Base-by-base conservation (phyloP, 345 rosid species). In the Populus alba region DNA sequence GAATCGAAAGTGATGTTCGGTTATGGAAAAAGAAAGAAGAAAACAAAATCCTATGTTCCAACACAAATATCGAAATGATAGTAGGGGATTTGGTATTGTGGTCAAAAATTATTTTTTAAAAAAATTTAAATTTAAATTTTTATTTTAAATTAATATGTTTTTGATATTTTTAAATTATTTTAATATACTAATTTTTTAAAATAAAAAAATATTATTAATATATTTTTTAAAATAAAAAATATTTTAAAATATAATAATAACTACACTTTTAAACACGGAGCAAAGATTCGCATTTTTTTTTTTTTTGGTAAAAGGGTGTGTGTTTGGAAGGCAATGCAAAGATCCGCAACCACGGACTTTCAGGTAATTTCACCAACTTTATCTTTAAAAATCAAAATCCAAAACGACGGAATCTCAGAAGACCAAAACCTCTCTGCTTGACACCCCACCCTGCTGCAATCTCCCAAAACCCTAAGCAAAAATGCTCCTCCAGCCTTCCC, bases 401-500 rank as follows among this genome's bases (percentile, higher is more conserved):
- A 6, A 12, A 18, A 18, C 38, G 3, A 35, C 15, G 6, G 8
- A 37, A 35, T 53, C 23, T 41, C 10, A 25, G 6, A 29, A 51
- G 47, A 29, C 68, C 61, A 16, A 75, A 63, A 37, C 20, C 66
- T 65, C 72, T 51, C 59, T 38, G 67, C 45, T 47, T 23, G 1
- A 7, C 74, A n/a, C 10, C n/a, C 12, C 53, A 31, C 7, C 6
- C 37, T 61, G 25, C 25, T 45, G 66, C 33, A 4, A 71, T 53
- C 65, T n/a, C 5, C 74, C 17, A 4, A 74, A 76, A 73, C 73
- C 59, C 57, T 61, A 61, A 25, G 16, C 33, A 25, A 68, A 68
- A 45, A 88, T 86, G 91, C 86, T 90, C 84, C 88, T 90, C 53
- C 91, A 89, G 72, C 88, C 92, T 41, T 81, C 88, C 61, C 83